phyloP scores from a whole-genome alignment of 1,139 yeast species.

The Suhomyces terraborum region DNA sequence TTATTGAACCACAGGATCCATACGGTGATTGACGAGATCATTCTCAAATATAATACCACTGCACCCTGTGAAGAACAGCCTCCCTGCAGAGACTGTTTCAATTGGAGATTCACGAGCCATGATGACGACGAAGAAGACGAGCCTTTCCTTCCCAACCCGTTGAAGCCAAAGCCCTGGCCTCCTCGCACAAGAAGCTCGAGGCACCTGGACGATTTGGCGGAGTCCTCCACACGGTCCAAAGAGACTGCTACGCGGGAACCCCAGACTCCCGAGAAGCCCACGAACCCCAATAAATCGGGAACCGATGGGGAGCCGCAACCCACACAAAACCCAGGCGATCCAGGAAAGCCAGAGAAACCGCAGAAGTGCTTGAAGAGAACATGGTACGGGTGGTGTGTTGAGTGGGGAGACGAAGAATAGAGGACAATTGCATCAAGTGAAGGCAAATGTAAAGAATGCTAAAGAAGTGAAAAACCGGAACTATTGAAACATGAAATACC shows the following conservation, averaged over 20 bases:
- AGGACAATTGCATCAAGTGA: not conserved
- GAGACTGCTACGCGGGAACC: constrained; percentile 8
- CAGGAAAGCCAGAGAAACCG: constrained; percentile 13
- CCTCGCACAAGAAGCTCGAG: constrained; percentile 1
- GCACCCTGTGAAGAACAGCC: constrained; percentile 76
- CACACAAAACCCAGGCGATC: constrained; percentile 8
- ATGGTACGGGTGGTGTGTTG: constrained; percentile 51
- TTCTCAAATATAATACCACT: constrained; percentile 70
- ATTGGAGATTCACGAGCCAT: constrained; percentile 79
- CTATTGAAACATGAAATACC: too few relatives aligned
- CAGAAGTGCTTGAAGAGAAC: constrained; percentile 44
- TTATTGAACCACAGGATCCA: constrained; percentile 87
- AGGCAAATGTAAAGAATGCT: too few relatives aligned
- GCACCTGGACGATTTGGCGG: not conserved
- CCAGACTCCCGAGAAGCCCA: constrained; percentile 13
- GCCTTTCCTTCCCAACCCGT: constrained; percentile 43
- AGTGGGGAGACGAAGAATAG: constrained; percentile 37
- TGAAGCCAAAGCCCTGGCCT: constrained; percentile 24
- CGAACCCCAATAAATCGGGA: too few relatives aligned
- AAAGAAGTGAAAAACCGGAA: too few relatives aligned
- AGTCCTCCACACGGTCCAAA: constrained; percentile 2
- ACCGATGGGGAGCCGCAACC: too few relatives aligned
- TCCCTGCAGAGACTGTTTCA: constrained; percentile 85
- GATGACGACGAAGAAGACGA: constrained; percentile 44
- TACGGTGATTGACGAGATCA: constrained; percentile 83